Conservation (phyloP, 257 asterid genomes). For the Eucommia ulmoides region DNA sequence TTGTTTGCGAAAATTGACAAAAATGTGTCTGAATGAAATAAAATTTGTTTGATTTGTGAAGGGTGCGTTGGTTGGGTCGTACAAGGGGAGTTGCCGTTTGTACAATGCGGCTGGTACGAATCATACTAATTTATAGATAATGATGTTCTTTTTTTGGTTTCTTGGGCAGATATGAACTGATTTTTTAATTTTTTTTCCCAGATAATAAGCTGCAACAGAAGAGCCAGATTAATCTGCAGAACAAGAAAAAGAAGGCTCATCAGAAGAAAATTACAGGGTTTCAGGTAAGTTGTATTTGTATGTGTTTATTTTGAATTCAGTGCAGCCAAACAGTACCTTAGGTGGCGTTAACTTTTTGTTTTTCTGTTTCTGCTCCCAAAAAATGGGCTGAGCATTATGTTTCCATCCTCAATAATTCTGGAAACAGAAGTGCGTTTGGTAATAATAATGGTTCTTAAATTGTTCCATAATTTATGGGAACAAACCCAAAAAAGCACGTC, state of each 20-base stretch:
- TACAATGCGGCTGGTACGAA: slow-evolving; percentile 69
- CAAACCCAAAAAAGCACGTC: too few species aligned
- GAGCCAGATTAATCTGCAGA: slow-evolving; percentile 76
- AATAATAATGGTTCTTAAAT: too few species aligned
- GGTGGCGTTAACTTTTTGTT: too few species aligned
- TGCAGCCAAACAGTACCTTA: too few species aligned
- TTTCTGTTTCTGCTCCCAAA: too few species aligned
- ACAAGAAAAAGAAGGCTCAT: slow-evolving; percentile 84
- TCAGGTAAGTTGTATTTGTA: slow-evolving; percentile 46
- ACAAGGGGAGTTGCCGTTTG: slow-evolving; percentile 88
- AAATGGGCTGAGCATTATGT: too few species aligned
- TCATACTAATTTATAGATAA: slow-evolving; percentile 4
- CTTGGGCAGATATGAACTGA: slow-evolving; percentile 7
- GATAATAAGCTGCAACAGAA: slow-evolving; percentile 75
- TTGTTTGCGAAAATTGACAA: too few species aligned
- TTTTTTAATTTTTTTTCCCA: slow-evolving; percentile 18
- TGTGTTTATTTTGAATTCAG: too few species aligned
- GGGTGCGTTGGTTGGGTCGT: slow-evolving; percentile 97
- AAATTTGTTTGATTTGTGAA: slow-evolving; percentile 21
- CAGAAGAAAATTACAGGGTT: slow-evolving; percentile 97
- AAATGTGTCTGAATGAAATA: too few species aligned
- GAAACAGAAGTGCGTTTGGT: too few species aligned
- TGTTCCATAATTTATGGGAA: too few species aligned
- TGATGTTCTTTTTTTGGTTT: slow-evolving; percentile 5
- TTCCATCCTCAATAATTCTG: too few species aligned